These are phyloP conservation scores for Candida tibetensis DNA, from an alignment of 805 yeast species.

Conservation along the genomic window DNA sequence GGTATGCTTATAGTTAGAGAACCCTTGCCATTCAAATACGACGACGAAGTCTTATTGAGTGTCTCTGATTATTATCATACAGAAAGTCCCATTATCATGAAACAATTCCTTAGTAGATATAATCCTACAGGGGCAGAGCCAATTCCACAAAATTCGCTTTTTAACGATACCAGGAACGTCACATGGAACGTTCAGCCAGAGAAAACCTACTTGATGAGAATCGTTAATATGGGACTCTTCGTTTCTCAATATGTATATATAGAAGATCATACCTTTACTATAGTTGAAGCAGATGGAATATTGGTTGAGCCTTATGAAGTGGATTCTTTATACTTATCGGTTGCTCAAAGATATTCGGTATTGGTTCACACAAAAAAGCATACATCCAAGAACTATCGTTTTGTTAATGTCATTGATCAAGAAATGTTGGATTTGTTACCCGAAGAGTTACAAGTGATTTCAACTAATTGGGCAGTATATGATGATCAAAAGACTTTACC, in stretches of 20 bases:
- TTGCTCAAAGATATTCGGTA: slow-evolving; percentile 80
- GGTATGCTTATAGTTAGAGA: slow-evolving; percentile 57
- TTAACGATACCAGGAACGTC: slow-evolving; percentile 62
- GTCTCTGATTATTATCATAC: slow-evolving; percentile 65
- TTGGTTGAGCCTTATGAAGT: slow-evolving; percentile 57
- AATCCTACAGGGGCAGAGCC: slow-evolving; percentile 89
- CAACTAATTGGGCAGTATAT: slow-evolving; percentile 57
- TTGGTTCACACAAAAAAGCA: slow-evolving; percentile 54
- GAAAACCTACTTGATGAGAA: slow-evolving; percentile 61
- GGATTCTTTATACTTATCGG: slow-evolving; percentile 59
- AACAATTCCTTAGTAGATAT: slow-evolving; percentile 55
- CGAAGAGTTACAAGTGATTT: slow-evolving; percentile 49
- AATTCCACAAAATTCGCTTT: slow-evolving; percentile 61
- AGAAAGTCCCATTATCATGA: slow-evolving; percentile 44
- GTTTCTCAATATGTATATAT: slow-evolving; percentile 55
- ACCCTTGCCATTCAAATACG: slow-evolving; percentile 53
- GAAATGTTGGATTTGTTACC: slow-evolving; percentile 73
- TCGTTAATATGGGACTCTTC: slow-evolving; percentile 67
- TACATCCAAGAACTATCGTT: slow-evolving; percentile 49
- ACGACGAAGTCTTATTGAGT: slow-evolving; percentile 57
- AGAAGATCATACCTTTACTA: slow-evolving; percentile 40
- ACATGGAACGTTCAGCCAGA: slow-evolving; percentile 55
- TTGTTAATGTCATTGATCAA: slow-evolving; percentile 60
- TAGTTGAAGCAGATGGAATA: slow-evolving; percentile 48
- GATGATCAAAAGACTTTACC: slow-evolving; percentile 32